A percentile compares a stretch with the other conserved stretches of the same genome.
Conservation (phyloP, 768 basidiomycete species). For the Pleurotus citrinopileatus region DNA sequence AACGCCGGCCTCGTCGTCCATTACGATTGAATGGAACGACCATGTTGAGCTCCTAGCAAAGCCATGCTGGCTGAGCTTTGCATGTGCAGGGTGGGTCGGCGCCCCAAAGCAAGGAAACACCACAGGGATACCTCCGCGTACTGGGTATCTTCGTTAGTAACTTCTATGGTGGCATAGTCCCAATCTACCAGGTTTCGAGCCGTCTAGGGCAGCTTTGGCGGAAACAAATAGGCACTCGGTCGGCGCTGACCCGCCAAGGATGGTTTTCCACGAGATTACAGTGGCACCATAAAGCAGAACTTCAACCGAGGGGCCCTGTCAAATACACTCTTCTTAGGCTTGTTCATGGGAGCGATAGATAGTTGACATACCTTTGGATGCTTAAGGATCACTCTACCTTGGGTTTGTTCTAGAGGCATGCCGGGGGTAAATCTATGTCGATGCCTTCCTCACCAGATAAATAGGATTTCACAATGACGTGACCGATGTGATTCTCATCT, state of each 20-base stretch:
- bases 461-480: not conserved
- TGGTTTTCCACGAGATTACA: conserved; percentile 80
- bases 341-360: not conserved
- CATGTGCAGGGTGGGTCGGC: conserved; percentile 71
- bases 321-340: not conserved
- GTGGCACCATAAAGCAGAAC: conserved; percentile 84
- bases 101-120: conserved; percentile 91
- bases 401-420: conserved; percentile 57
- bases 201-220: conserved; percentile 74
- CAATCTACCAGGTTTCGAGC: conserved; percentile 56
- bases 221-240: conserved; percentile 81
- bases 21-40: conserved; percentile 60
- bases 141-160: conserved; percentile 26
- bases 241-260: conserved; percentile 32
- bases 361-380: conserved; percentile 56
- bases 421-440: not conserved
- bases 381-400: conserved; percentile 44
- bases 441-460: not conserved
- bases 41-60: conserved; percentile 82
- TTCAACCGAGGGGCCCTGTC: conserved; percentile 62
- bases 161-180: not conserved
- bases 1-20: conserved; percentile 69
- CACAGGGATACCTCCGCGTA: conserved; percentile 53
- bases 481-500: not conserved
- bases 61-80: conserved; percentile 79